Evolutionary conservation across 495 filamentous ascomycete genomes (phyloP).

Genomic region (Neurospora africana): DNA sequence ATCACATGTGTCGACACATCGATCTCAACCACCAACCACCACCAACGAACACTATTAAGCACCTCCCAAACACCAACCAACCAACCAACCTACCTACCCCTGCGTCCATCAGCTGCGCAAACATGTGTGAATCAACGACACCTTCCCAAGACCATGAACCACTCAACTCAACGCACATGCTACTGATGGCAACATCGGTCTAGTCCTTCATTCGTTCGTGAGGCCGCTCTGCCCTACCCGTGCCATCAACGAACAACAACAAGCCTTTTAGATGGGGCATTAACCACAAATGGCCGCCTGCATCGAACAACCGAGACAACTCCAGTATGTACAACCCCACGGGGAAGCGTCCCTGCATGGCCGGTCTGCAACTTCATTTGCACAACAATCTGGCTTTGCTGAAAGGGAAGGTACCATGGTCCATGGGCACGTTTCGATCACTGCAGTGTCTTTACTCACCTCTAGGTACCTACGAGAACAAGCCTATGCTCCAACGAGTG

Average conservation of each 20-base stretch:
- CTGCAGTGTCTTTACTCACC: too few species aligned
- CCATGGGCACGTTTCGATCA: background rate
- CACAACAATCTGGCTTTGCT: background rate
- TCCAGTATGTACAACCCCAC: background rate
- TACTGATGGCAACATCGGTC: background rate
- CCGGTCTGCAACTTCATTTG: background rate
- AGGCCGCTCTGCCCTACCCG: background rate
- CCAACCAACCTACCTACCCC: background rate
- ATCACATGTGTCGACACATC: background rate
- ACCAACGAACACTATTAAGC: background rate
- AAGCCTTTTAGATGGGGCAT: background rate
- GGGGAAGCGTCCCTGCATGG: background rate
- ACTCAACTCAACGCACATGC: background rate
- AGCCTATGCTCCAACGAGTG: background rate
- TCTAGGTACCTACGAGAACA: too few species aligned
- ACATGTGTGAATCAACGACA: background rate
- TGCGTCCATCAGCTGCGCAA: background rate
- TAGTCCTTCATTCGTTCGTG: background rate
- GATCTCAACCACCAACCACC: background rate
- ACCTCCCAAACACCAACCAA: background rate
- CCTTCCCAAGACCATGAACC: background rate
- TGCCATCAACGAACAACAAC: background rate
- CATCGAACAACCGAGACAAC: background rate
- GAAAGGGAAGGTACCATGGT: background rate
- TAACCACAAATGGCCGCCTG: background rate